These are phyloP conservation scores for Punica granatum DNA, from an alignment of 345 rosid species.

Conservation along the genomic window DNA sequence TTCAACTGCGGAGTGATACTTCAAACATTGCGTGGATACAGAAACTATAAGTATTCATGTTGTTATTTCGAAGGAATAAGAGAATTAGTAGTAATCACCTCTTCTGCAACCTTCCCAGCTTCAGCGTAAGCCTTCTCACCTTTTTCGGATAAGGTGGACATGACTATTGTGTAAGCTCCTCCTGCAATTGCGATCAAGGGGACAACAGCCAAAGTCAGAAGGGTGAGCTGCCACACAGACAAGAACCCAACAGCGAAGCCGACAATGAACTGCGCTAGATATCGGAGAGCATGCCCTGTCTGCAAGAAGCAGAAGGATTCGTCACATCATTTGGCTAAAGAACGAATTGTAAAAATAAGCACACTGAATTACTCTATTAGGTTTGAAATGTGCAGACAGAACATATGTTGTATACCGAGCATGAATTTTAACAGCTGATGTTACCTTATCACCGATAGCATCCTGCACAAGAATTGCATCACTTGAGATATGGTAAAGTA, in stretches of 20 bases:
- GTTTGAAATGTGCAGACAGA: no score
- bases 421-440: neutral
- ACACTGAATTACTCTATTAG: no score
- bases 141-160: slow-evolving; percentile 70
- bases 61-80: neutral
- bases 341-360: neutral
- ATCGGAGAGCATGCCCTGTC: slow-evolving; percentile 74
- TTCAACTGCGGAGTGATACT: no score
- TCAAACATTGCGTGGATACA: no score
- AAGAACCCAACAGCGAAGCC: slow-evolving; percentile 63
- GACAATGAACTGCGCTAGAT: slow-evolving; percentile 51
- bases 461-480: slow-evolving; percentile 87
- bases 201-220: slow-evolving; percentile 79
- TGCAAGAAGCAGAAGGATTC: slow-evolving; percentile 23
- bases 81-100: slow-evolving; percentile 32
- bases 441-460: slow-evolving; percentile 85
- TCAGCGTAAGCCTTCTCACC: slow-evolving; percentile 81
- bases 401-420: neutral
- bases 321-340: neutral
- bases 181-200: slow-evolving; percentile 75
- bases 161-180: slow-evolving; percentile 56
- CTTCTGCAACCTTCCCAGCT: slow-evolving; percentile 74
- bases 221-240: slow-evolving; percentile 76
- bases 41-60: neutral
- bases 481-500: slow-evolving; percentile 62